Evolutionary conservation across 257 asterid species (phyloP), one percentile per base, ranked within the genome.

Genomic region (Anisodus tanguticus): DNA sequence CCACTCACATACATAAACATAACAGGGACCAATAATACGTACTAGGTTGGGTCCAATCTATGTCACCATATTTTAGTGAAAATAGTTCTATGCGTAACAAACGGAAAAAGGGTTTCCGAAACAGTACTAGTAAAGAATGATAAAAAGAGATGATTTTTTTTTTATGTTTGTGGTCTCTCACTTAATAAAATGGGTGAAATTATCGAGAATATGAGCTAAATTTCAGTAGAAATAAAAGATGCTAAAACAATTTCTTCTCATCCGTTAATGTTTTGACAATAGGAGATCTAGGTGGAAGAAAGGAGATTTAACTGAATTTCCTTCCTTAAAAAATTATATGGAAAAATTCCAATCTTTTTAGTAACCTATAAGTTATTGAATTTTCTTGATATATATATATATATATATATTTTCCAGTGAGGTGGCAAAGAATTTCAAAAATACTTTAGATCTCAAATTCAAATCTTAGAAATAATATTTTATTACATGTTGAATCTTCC

Each of bases 1-100:
- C 81, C 81, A 76, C 63, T 76, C 7, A 26, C 45, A 76, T 8
- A 22, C 22, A 51, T 22, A 51, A 76, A 76, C 26, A 51, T 76
- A 51, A 76, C 13, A 76, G 45, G 45, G 11, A 19, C 62, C 62
- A 74, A 49, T 74, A 22, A 74, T 53, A 76, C 45, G 22, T 76
- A 76, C 45, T 51, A 76, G 51, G 45, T 76, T 76, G 41, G 64
- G 16, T 76, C 81, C 47, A 26, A 11, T 76, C 26, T 2, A 26
- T 49, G 26, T 51, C 63, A 74, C 3, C 22, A 49, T 5, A 3
- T 74, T 74, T 47, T 49, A 19, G n/a, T 45, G 80, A 72, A 72
- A 45, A 72, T 66, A 31, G 15, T 67, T 66, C 19, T 11, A 66
- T 1, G 74, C 47, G 6, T 67, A 22, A 7, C 5, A 35, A 37